phyloP scores from a whole-genome alignment of 2,329 filamentous ascomycete species.

The Atkinsonella texensis region DNA sequence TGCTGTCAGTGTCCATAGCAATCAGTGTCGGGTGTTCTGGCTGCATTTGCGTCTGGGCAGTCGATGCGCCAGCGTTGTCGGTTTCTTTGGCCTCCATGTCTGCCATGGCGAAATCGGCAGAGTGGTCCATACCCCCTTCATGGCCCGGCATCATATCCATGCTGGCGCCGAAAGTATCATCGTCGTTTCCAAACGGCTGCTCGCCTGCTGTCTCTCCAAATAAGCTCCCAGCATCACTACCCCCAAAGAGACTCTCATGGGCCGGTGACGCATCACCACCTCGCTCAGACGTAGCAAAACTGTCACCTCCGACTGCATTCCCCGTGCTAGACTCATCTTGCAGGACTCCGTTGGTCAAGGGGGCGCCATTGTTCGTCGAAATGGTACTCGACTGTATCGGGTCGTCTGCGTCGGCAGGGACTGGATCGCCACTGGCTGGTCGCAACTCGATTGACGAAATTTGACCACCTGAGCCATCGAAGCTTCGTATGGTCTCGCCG shows the following conservation, averaged over 20 bases:
- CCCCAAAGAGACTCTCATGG: constrained; percentile 71
- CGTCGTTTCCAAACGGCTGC: constrained; percentile 63
- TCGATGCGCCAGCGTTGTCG: background rate
- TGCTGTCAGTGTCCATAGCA: constrained; percentile 9
- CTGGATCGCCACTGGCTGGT: constrained; percentile 60
- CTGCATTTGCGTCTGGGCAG: constrained; percentile 1
- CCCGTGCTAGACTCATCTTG: constrained; percentile 12
- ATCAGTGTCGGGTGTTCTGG: constrained; percentile 2
- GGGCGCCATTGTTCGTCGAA: constrained; percentile 59
- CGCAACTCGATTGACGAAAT: constrained; percentile 81
- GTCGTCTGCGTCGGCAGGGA: constrained; percentile 62
- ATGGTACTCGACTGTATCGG: constrained; percentile 53
- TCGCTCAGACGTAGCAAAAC: constrained; percentile 12
- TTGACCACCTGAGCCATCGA: constrained; percentile 67
- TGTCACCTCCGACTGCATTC: constrained; percentile 11
- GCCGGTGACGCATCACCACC: constrained; percentile 56
- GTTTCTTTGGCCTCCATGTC: constrained; percentile 13
- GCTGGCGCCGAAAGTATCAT: constrained; percentile 69
- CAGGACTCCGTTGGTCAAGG: constrained; percentile 38
- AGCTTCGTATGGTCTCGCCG: constrained; percentile 63
- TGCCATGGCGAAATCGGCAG: constrained; percentile 31
- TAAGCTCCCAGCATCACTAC: constrained; percentile 67
- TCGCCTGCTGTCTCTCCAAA: constrained; percentile 64
- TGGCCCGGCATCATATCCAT: constrained; percentile 44
- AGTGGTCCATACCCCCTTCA: constrained; percentile 29